A percentile compares a stretch with the other conserved stretches of the same genome.
These are phyloP conservation scores for Peronospora belbahrii DNA, from an alignment of 352 stramenopile species.

Conservation along the genomic window DNA sequence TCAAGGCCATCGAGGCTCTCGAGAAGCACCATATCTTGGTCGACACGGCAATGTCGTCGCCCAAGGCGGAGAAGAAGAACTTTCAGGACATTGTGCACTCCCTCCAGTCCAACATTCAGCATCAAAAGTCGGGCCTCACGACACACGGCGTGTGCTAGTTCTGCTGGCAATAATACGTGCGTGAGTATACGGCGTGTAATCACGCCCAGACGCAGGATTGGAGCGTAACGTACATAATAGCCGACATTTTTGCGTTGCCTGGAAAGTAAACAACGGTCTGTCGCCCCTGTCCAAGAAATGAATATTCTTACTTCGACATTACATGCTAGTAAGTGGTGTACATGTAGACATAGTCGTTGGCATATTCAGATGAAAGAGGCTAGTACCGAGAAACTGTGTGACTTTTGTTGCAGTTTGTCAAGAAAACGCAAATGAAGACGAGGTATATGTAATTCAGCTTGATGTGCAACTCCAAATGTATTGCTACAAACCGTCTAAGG, in stretches of 20 bases:
- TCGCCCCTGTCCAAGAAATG: conserved; percentile 4
- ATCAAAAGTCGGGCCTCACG: conserved; percentile 66
- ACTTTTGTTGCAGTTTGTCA: too few species aligned
- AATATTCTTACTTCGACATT: conserved; percentile 2
- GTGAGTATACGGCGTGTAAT: neutral
- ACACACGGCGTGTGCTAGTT: conserved; percentile 77
- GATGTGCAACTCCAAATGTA: too few species aligned
- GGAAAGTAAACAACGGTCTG: conserved; percentile 6
- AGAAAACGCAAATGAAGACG: too few species aligned
- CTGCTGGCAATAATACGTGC: neutral
- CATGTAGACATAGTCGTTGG: too few species aligned
- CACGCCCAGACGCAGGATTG: neutral
- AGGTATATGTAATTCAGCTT: too few species aligned
- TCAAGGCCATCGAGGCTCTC: conserved; percentile 74
- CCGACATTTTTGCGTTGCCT: conserved; percentile 15
- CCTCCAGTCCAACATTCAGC: conserved; percentile 57
- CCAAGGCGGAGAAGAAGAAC: conserved; percentile 61
- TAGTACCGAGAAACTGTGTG: too few species aligned
- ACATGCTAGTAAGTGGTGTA: conserved; percentile 2
- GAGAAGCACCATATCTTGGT: conserved; percentile 74
- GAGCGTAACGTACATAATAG: conserved; percentile 2
- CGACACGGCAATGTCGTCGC: conserved; percentile 68
- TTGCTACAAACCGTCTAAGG: too few species aligned
- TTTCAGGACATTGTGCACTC: conserved; percentile 65
- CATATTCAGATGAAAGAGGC: too few species aligned